Evolutionary conservation across 1,284 basidiomycete genomes (phyloP), one percentile per base, ranked within the genome.

Genomic region (Tilletia indica): DNA sequence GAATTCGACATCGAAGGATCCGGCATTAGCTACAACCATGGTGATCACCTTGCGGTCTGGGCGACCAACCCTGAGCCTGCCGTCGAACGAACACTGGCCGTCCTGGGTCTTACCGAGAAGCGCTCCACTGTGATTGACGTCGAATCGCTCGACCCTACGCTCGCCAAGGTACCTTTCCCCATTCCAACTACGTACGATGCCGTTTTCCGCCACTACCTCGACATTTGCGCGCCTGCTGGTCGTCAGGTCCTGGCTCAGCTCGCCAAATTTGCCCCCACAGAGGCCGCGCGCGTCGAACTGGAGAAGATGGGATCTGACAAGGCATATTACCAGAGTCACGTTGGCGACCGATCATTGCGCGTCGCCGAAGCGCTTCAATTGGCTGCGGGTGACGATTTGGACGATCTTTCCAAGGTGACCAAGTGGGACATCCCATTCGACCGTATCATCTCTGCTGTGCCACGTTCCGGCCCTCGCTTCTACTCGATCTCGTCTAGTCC

Each of bases 151-250:
- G 97, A 99, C 85, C 96, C 97, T 47, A 93, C 94, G 34, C 89
- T 99, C 25, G 97, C 97, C 73, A 99, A 99, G 86, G 95, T 98
- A 74, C 96, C 96, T 19, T 99, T 99, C 91, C 96, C 97, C 31
- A 91, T 93, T 36, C 96, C 96, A 1, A 96, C 95, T 0, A 98
- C 96, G 1, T 98, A 97, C 83, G 90, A 89, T 78, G 92, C 94
- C 70, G 92, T 98, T 76, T 91, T 98, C 80, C 91, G 95, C 68
- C 93, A 99, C 87, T 99, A 99, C 86, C 90, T 98, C 83, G 96
- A 99, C 84, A 94, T 98, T 82, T 93, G 91, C 79, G 92, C 93
- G 58, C 90, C 93, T 69, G 93, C 92, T 16, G 93, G 93, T 85
- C 92, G 96, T 86, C 96, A 98, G 85, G 91, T 94, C 72, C 90